These are phyloP conservation scores for Drechmeria coniospora DNA, from an alignment of 2,329 filamentous ascomycete species.

Conservation along the genomic window DNA sequence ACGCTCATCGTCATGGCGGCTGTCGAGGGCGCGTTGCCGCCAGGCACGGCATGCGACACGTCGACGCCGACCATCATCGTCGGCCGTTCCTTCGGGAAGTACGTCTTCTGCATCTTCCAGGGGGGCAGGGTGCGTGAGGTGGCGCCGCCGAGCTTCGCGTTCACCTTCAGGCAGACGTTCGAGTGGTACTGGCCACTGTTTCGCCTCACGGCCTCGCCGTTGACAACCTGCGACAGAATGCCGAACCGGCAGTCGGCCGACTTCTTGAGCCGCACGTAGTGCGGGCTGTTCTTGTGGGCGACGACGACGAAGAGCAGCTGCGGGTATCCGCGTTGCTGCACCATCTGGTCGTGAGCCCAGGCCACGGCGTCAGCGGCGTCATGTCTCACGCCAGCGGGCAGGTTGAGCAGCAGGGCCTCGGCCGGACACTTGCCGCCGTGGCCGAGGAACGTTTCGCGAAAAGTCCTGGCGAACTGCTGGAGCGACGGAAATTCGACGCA, in stretches of 20 bases:
- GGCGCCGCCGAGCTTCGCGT: slow-evolving; percentile 80
- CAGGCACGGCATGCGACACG: slow-evolving; percentile 70
- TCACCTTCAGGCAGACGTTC: slow-evolving; percentile 94
- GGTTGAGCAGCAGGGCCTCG: slow-evolving; percentile 19
- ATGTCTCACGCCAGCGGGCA: slow-evolving; percentile 17
- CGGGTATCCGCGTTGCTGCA: slow-evolving; percentile 38
- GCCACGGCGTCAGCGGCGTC: slow-evolving; percentile 35
- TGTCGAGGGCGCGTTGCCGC: slow-evolving; percentile 53
- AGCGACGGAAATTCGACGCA: slow-evolving; percentile 25
- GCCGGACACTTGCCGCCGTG: slow-evolving; percentile 31
- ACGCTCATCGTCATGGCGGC: slow-evolving; percentile 76
- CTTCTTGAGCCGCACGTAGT: slow-evolving; percentile 81
- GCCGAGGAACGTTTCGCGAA: slow-evolving; percentile 27
- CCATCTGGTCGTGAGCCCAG: slow-evolving; percentile 30
- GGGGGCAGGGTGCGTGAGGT: slow-evolving; percentile 36
- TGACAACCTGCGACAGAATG: slow-evolving; percentile 73
- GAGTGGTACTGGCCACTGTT: slow-evolving; percentile 72
- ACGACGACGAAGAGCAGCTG: slow-evolving; percentile 73
- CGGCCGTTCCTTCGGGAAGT: slow-evolving; percentile 25
- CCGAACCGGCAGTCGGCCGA: slow-evolving; percentile 72
- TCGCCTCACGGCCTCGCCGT: slow-evolving; percentile 51
- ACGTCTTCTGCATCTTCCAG: slow-evolving; percentile 16
- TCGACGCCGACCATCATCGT: slow-evolving; percentile 86
- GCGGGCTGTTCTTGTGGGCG: slow-evolving; percentile 49
- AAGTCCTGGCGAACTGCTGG: slow-evolving; percentile 21